phyloP scores from a whole-genome alignment of 495 filamentous ascomycete species.

The Cercophora sp. region DNA sequence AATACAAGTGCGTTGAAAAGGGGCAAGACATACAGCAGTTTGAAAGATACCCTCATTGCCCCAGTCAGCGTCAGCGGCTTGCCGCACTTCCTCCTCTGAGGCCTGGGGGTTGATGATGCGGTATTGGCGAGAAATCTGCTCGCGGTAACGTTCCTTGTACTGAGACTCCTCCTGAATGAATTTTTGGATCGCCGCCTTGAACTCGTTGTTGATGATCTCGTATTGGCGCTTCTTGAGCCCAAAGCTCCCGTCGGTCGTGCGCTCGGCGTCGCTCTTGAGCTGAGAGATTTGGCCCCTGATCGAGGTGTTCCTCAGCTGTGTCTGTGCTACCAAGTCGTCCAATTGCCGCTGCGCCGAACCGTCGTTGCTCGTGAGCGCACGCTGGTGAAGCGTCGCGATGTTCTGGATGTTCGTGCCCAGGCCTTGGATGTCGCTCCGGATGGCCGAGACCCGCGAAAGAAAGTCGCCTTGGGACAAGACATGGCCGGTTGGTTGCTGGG shows the following conservation, averaged over 20 bases:
- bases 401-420: conserved; percentile 52
- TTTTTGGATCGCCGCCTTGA: conserved; percentile 58
- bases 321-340: conserved; percentile 58
- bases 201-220: conserved; percentile 58
- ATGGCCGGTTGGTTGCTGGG: conserved; percentile 26
- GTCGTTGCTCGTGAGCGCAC: conserved; percentile 53
- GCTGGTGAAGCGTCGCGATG: conserved; percentile 59
- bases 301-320: conserved; percentile 59
- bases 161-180: conserved; percentile 61
- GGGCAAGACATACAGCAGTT: conserved; percentile 54
- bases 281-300: conserved; percentile 66
- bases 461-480: conserved; percentile 54
- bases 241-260: conserved; percentile 50
- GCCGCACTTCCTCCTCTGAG: conserved; percentile 56
- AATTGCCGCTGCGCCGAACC: conserved; percentile 44
- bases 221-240: conserved; percentile 59
- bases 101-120: conserved; percentile 72
- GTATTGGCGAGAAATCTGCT: conserved; percentile 70
- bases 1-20: not conserved
- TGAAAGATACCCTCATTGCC: conserved; percentile 74
- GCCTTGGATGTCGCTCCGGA: conserved; percentile 53
- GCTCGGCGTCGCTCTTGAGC: conserved; percentile 59
- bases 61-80: conserved; percentile 64
- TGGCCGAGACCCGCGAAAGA: conserved; percentile 54
- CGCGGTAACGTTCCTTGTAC: conserved; percentile 62